These are phyloP conservation scores for Echinochloa phyllopogon DNA, from an alignment of 176 grass and related monocot species.

Conservation along the genomic window DNA sequence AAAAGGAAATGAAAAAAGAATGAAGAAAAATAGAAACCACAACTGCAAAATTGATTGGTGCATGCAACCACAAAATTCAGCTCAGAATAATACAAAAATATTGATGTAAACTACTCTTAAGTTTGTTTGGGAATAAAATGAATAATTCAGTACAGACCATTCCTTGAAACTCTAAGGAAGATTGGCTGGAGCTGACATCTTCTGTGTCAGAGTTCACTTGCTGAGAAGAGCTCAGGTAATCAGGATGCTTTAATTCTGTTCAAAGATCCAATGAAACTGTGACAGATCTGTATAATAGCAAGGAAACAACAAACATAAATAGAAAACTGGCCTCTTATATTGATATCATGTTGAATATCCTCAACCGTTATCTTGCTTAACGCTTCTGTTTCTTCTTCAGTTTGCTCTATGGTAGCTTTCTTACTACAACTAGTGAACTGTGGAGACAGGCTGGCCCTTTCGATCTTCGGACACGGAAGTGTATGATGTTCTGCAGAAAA, in stretches of 20 bases:
- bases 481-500: conserved; percentile 34
- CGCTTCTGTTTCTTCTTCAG: conserved; percentile 32
- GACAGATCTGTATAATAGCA: conserved; percentile 29
- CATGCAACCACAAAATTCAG: neutral
- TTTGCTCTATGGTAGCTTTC: conserved; percentile 30
- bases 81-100: neutral
- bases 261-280: conserved; percentile 30
- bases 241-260: conserved; percentile 42
- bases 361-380: conserved; percentile 3
- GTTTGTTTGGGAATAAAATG: conserved; percentile 5
- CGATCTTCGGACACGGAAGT: neutral
- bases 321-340: conserved; percentile 32
- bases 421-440: conserved; percentile 2
- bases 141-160: conserved; percentile 30
- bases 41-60: neutral
- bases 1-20: neutral
- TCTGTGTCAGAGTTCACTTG: neutral
- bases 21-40: neutral
- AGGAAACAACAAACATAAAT: neutral
- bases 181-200: conserved; percentile 22
- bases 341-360: conserved; percentile 18
- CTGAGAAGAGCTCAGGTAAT: conserved; percentile 9
- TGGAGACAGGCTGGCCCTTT: conserved; percentile 28
- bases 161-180: conserved; percentile 29
- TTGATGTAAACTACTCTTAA: neutral